A percentile compares a stretch with the other conserved stretches of the same genome.
These are phyloP conservation scores for Auricularia auricula-judae DNA, from an alignment of 768 basidiomycete genomes.

Conservation along the genomic window DNA sequence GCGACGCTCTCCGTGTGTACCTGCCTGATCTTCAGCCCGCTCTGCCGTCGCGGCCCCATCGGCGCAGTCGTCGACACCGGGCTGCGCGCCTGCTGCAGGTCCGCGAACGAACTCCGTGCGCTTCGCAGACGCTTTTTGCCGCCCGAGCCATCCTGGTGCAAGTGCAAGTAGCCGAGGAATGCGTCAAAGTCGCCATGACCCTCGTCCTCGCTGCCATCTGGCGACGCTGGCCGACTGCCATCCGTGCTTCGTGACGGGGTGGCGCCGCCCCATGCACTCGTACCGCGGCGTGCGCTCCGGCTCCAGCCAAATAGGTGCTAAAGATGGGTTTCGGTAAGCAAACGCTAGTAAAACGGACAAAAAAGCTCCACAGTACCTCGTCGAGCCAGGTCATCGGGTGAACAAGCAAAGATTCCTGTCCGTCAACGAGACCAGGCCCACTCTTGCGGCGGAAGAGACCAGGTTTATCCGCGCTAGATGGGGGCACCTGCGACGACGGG, in stretches of 20 bases:
- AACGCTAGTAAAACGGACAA: constrained; percentile 1
- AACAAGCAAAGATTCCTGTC: constrained; percentile 70
- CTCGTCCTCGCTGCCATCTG: constrained; percentile 76
- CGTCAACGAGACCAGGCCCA: constrained; percentile 72
- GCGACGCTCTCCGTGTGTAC: neutral
- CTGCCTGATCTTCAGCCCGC: neutral
- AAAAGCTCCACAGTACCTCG: constrained; percentile 19
- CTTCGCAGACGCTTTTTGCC: constrained; percentile 31
- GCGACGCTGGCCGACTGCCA: constrained; percentile 50
- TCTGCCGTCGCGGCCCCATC: neutral
- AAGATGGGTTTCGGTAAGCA: neutral
- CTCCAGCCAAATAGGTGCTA: constrained; percentile 74
- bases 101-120: constrained; percentile 68
- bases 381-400: constrained; percentile 67
- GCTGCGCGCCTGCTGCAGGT: constrained; percentile 55
- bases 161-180: constrained; percentile 56
- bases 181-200: constrained; percentile 88
- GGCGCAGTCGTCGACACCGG: neutral
- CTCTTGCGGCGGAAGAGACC: constrained; percentile 76
- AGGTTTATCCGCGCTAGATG: constrained; percentile 52
- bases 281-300: constrained; percentile 63
- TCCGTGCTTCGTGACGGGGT: constrained; percentile 20
- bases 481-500: constrained; percentile 77
- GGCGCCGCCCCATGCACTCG: constrained; percentile 72
- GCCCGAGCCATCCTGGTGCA: constrained; percentile 32